A percentile compares a stretch with the other conserved stretches of the same genome.
Evolutionary conservation across 2,329 filamentous ascomycete genomes (phyloP).

Genomic region (Cercospora sp.): DNA sequence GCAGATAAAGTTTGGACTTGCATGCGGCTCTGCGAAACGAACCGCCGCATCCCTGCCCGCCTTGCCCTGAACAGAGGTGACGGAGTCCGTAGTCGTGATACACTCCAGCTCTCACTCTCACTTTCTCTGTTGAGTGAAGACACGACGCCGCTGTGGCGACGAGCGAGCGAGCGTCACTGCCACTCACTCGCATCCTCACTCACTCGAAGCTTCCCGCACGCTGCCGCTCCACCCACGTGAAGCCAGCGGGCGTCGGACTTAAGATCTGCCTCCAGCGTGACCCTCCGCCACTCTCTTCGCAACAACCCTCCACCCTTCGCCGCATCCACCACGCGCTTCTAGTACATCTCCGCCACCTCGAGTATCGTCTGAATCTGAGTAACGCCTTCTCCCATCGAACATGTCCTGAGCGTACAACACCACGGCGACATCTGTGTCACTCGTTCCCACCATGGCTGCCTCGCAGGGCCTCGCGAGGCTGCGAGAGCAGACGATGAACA

Average conservation of each 20-base stretch:
- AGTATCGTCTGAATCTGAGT: not conserved
- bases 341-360: slow-evolving; percentile 5
- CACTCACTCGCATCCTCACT: not conserved
- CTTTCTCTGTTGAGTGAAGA: not conserved
- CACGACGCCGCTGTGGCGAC: not conserved
- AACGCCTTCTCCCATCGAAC: not conserved
- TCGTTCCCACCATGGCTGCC: slow-evolving; percentile 24
- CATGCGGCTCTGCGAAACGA: slow-evolving; percentile 3
- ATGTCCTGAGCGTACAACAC: slow-evolving; percentile 5
- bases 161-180: not conserved
- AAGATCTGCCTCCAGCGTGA: not conserved
- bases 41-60: not conserved
- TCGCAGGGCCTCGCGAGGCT: slow-evolving; percentile 48
- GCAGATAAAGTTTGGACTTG: not conserved
- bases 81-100: not conserved
- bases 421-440: slow-evolving; percentile 1
- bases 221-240: not conserved
- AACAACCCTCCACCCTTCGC: not conserved
- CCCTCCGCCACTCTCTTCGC: not conserved
- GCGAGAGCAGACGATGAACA: slow-evolving; percentile 80
- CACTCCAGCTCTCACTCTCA: not conserved
- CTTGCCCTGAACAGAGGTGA: not conserved
- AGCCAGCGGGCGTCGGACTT: not conserved
- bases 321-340: not conserved
- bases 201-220: not conserved